These are phyloP conservation scores for Trametes punicea DNA, from an alignment of 768 basidiomycete genomes.

Conservation along the genomic window DNA sequence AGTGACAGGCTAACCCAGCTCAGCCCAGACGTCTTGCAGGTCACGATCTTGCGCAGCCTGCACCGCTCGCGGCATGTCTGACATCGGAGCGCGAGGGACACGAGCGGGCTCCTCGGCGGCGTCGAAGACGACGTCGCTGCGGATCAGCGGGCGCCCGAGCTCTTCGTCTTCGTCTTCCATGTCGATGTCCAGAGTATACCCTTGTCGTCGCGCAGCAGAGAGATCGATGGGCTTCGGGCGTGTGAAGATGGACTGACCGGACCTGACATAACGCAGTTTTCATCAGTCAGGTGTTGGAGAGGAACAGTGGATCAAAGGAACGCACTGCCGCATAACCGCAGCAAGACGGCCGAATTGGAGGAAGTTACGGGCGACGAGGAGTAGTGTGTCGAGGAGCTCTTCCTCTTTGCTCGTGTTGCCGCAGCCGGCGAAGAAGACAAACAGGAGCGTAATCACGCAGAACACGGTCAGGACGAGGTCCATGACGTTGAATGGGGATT, in stretches of 20 bases:
- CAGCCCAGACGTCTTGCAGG: constrained; percentile 69
- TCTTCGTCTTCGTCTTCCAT: constrained; percentile 65
- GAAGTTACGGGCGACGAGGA: constrained; percentile 89
- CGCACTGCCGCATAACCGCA: constrained; percentile 90
- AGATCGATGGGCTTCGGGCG: constrained; percentile 86
- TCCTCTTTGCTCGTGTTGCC: constrained; percentile 84
- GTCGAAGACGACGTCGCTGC: constrained; percentile 64
- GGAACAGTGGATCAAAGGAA: constrained; percentile 17
- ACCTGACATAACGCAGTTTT: constrained; percentile 40
- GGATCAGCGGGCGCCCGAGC: constrained; percentile 54
- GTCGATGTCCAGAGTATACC: constrained; percentile 69
- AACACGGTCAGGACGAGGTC: constrained; percentile 87
- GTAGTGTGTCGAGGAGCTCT: constrained; percentile 87
- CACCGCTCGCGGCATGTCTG: constrained; percentile 60
- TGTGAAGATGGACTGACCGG: constrained; percentile 86
- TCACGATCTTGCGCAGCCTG: constrained; percentile 57
- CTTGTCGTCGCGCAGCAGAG: constrained; percentile 61
- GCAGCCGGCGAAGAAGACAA: constrained; percentile 87
- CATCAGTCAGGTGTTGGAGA: constrained; percentile 1
- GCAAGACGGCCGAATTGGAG: constrained; percentile 92
- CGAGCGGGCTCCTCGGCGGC: constrained; percentile 38
- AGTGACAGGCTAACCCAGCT: constrained; percentile 31
- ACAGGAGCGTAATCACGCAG: constrained; percentile 84
- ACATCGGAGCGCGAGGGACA: constrained; percentile 34
- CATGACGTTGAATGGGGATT: constrained; percentile 85